Base-by-base conservation (phyloP, 352 stramenopile species). In the Pythium dissotocum region DNA sequence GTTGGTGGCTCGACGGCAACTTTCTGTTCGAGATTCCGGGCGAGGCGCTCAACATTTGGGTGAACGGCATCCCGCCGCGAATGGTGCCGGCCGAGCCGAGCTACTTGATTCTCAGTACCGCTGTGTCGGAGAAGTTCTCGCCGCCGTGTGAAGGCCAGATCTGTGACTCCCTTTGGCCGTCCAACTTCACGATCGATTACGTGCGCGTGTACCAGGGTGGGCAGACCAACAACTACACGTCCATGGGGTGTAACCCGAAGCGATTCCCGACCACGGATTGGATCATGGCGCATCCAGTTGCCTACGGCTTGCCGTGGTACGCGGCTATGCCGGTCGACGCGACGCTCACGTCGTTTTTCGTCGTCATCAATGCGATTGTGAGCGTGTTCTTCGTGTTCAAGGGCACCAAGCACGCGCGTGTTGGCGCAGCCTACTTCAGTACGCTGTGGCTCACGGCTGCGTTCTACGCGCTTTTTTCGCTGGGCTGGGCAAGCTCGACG, bases 81-180 rank as follows among this genome's bases (percentile, higher is more conserved):
- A 77, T 85, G 74, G 96, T 99, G 55, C 97, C 97, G 0, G 91
- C 96, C 53, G 97, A 99, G 77, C 97, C 97, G 2, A 98, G 89
- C 35, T 99, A 99, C 70, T 70, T 99, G 52, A 99, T 99, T 85
- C 81, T 99, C 51, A 99, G 98, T 83, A 98, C 94, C 2, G 97
- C 97, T 9, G 92, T 99, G 40, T 99, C 95, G 2, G 97, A 97
- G 33, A 99, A 98, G 54, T 96, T 96, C 71, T 96, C 96, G 26
- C 90, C 94, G 18, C 91, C 88, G 48, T 99, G 96, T 63, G 72
- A 86, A 6, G 86, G 88, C 28, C 76, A 98, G 67, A 98, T 97
- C 70, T 98, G 95, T 70, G 83, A 98, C 73, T 98, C 95, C 48
- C 40, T 95, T 21, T 96, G 88, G 88, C 89, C 89, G 5, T 91